phyloP scores from a whole-genome alignment of 2,329 filamentous ascomycete genomes.

The Knoxdaviesia capensis region DNA sequence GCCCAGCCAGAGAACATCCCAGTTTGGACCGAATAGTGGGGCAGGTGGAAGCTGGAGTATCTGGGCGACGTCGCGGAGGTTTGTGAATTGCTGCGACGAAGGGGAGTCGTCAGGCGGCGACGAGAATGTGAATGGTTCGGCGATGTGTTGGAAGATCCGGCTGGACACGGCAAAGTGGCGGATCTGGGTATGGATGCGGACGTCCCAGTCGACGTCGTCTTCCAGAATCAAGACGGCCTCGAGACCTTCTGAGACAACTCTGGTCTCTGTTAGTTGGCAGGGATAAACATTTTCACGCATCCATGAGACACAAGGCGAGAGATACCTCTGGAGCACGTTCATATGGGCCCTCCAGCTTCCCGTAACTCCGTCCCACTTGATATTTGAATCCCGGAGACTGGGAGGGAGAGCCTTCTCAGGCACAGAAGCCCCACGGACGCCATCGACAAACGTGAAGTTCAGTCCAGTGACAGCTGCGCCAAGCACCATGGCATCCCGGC shows the following conservation, averaged over 20 bases:
- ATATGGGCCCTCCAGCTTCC: conserved; percentile 18
- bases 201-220: conserved; percentile 37
- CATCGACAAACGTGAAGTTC: conserved; percentile 23
- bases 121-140: no score
- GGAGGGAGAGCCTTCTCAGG: conserved; percentile 15
- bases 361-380: conserved; percentile 1
- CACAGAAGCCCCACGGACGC: conserved; percentile 18
- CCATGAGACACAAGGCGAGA: neutral
- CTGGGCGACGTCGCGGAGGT: no score
- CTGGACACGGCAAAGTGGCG: neutral
- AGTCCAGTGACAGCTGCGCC: conserved; percentile 24
- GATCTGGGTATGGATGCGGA: conserved; percentile 11
- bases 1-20: conserved; percentile 31
- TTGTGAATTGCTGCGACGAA: no score
- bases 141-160: neutral
- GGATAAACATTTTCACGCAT: neutral
- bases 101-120: no score
- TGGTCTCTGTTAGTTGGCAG: conserved; percentile 4
- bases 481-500: conserved; percentile 26
- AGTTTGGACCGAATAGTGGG: conserved; percentile 22
- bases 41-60: neutral
- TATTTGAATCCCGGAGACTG: neutral
- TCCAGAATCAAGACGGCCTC: conserved; percentile 30
- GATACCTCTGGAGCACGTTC: conserved; percentile 15
- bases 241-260: conserved; percentile 22